Evolutionary conservation across 2,329 filamentous ascomycete species (phyloP), one percentile per base, ranked within the genome.

Genomic region (Colletotrichum eleusines): DNA sequence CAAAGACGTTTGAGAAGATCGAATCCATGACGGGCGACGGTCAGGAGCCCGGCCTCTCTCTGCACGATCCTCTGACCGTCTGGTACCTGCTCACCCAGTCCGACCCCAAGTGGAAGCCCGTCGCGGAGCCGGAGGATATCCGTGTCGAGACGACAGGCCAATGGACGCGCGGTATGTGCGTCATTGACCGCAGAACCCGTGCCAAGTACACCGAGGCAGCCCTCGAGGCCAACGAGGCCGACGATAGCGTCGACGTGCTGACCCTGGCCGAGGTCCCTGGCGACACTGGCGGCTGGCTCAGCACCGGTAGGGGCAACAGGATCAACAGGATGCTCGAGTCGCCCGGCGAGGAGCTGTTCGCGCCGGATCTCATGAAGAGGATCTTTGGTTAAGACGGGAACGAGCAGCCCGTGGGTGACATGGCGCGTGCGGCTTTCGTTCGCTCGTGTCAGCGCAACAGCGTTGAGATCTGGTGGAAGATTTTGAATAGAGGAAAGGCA

Each of bases 81-180:
- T 95, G 92, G 92, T 95, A 95, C 80, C 88, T 91, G 79, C 79
- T 95, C 69, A 91, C 90, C 9, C 84, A 81, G 72, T 87, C 85
- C 72, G 83, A 90, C 68, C 84, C 88, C 23, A 81, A 79, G 38
- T 92, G 90, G 90, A 86, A 85, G 79, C 78, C 84, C 20, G 84
- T 87, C 1, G 80, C 83, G 18, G 84, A 86, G 68, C 89, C 85
- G 0, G 92, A 97, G 80, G 96, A 99, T 79, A 91, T 99, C 66
- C 88, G 96, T 26, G 85, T 99, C 50, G 96, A 99, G 82, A 97
- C 94, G 0, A 84, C 88, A 2, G 96, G 95, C 1, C 96, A 98
- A 83, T 99, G 96, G 96, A 97, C 95, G 55, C 87, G 94, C 67
- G 95, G 96, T 1, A 95, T 96, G 91, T 95, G 94, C 77, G 87